These are phyloP conservation scores for Lunularia cruciata DNA, from an alignment of 225 moss, liverwort and hornwort species.

Conservation along the genomic window DNA sequence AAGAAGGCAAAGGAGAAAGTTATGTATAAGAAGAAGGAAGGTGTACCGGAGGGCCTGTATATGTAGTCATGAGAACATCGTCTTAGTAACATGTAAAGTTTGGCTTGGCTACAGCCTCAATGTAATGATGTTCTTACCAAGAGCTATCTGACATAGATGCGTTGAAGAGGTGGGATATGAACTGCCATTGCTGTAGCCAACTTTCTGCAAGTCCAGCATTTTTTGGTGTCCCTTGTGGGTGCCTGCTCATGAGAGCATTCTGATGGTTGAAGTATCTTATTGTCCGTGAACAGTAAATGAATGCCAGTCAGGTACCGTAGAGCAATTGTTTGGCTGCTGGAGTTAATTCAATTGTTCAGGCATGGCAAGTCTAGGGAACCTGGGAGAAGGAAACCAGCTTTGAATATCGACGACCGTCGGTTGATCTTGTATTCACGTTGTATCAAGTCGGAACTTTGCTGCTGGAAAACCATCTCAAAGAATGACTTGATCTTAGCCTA, in stretches of 20 bases:
- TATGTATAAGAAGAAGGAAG: slow-evolving; percentile 99
- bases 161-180: neutral
- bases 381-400: no score
- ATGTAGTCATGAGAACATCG: slow-evolving; percentile 53
- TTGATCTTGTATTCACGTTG: no score
- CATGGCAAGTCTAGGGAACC: no score
- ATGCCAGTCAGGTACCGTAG: no score
- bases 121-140: neutral
- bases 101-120: slow-evolving; percentile 2
- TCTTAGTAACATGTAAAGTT: neutral
- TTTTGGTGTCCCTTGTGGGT: neutral
- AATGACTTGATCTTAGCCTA: no score
- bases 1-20: slow-evolving; percentile 99
- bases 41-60: slow-evolving; percentile 96
- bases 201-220: slow-evolving; percentile 1
- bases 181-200: neutral
- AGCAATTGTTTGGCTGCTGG: no score
- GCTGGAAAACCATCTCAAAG: no score
- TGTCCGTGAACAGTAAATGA: neutral
- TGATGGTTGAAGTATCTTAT: slow-evolving; percentile 1
- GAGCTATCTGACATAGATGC: neutral
- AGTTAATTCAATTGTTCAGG: no score
- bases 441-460: no score
- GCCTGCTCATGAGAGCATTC: neutral
- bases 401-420: no score